phyloP scores from a whole-genome alignment of 1,139 yeast genomes.

The Meyerozyma athensensis region DNA sequence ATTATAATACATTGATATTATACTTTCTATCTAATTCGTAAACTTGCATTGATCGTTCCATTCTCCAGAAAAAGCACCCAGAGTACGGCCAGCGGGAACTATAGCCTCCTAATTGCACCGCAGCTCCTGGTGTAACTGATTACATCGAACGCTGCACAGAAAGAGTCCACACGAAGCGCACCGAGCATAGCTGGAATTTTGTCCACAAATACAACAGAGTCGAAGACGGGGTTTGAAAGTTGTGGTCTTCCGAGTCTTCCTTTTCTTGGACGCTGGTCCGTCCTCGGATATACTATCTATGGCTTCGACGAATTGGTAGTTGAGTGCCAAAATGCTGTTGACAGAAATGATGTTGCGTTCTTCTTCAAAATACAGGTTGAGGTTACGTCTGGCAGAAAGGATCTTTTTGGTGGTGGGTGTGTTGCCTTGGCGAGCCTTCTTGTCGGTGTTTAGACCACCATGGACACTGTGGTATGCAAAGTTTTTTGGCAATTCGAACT shows the following conservation, averaged over 20 bases:
- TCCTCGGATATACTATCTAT: constrained; percentile 18
- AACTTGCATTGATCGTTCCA: too few species aligned
- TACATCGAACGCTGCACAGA: constrained; percentile 40
- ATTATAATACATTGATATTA: background rate
- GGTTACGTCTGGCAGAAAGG: constrained; percentile 41
- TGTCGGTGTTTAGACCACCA: constrained; percentile 17
- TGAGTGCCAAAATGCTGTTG: constrained; percentile 37
- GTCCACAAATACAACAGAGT: constrained; percentile 43
- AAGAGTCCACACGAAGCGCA: constrained; percentile 40
- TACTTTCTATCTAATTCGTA: too few species aligned
- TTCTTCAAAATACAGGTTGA: constrained; percentile 45
- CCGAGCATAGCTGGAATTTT: constrained; percentile 34
- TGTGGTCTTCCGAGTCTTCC: constrained; percentile 12
- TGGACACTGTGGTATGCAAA: constrained; percentile 34
- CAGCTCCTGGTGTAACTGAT: constrained; percentile 39
- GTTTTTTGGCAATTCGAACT: constrained; percentile 41
- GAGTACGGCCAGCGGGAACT: too few species aligned
- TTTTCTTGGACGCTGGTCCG: constrained; percentile 10
- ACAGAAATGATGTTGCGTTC: constrained; percentile 42
- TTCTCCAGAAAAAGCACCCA: too few species aligned
- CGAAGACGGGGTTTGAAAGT: constrained; percentile 31
- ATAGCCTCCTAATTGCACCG: constrained; percentile 26
- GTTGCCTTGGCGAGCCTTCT: constrained; percentile 34
- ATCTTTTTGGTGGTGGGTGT: constrained; percentile 45
- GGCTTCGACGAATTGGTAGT: constrained; percentile 40